Evolutionary conservation across 2,329 filamentous ascomycete species (phyloP).

Genomic region (Aspergillus ustus): DNA sequence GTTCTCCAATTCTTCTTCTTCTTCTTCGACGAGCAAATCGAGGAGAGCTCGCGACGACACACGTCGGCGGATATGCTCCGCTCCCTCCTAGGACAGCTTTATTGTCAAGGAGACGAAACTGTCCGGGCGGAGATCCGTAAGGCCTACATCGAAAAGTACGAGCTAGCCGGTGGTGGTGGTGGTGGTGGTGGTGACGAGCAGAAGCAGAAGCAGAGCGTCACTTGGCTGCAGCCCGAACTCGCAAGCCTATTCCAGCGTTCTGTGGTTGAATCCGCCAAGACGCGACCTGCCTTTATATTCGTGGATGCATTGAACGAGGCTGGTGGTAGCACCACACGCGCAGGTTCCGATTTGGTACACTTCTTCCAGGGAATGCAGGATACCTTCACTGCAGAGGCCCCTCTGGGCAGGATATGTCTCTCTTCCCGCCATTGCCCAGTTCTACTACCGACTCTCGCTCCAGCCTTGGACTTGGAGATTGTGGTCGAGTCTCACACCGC

Average conservation of each 20-base stretch:
- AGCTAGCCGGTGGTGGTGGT: neutral
- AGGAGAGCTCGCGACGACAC: slow-evolving; percentile 19
- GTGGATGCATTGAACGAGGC: neutral
- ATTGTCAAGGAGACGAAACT: slow-evolving; percentile 3
- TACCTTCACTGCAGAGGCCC: neutral
- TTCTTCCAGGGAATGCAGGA: neutral
- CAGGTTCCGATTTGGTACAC: neutral
- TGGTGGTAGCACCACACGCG: neutral
- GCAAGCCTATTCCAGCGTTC: neutral
- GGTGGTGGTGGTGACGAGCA: no score
- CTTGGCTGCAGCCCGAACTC: neutral
- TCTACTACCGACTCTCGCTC: neutral
- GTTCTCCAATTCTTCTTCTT: slow-evolving; percentile 28
- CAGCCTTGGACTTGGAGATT: no score
- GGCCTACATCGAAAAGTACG: slow-evolving; percentile 7
- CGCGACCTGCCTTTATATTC: neutral
- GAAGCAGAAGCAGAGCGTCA: neutral
- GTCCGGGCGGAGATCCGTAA: neutral
- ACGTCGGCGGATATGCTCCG: slow-evolving; percentile 23
- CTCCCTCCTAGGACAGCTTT: slow-evolving; percentile 24
- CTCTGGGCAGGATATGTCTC: slow-evolving; percentile 17
- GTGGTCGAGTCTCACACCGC: no score
- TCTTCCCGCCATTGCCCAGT: slow-evolving; percentile 27
- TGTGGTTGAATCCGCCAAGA: neutral
- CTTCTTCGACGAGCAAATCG: slow-evolving; percentile 24